Base-by-base conservation (phyloP, 257 asterid genomes). In the Handroanthus guayacan region DNA sequence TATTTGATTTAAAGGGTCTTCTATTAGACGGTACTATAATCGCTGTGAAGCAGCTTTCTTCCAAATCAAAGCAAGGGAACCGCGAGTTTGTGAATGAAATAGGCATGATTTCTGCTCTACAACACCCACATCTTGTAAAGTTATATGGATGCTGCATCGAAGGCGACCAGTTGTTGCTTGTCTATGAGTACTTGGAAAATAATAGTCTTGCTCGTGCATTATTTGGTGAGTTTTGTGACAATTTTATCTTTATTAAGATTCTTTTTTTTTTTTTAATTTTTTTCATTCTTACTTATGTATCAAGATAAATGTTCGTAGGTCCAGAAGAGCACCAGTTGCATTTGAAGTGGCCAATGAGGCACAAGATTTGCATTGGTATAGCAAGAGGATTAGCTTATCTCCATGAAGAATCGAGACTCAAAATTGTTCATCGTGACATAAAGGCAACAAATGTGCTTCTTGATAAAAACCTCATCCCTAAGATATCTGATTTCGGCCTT, bases 111-210 rank as follows among this genome's bases (percentile, higher is more conserved):
- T 85, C 92, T 78, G 92, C 88, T 31, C 71, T 87, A 34, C 90
- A 87, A 78, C 92, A 87, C 71, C 92, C 90, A 67, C 84, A 87
- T 82, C 90, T 87, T 39, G 92, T 87, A n/a, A 87, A 81, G 84
- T 77, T 87, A 6, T 76, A 85, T 36, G 92, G 92, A 5, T 87
- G 92, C n/a, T 87, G 92, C 79, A 85, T 87, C 2, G 92, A 87
- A 66, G 80, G 87, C 62, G 83, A 87, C 75, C 89, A 87, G 69
- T 62, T 87, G 80, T 18, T 85, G 83, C 88, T 87, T 6, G 79
- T 87, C 6, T 87, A 87, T 12, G 92, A 87, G 82, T 87, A 85
- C 78, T 50, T 87, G 88, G 92, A 85, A 78, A 85, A 87, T 67
- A 87, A 87, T 52, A 85, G 88, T 75, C 85, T 87, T 37, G 89